These are phyloP conservation scores for Colletotrichum sp. DNA, from an alignment of 2,329 filamentous ascomycete species.

Conservation along the genomic window DNA sequence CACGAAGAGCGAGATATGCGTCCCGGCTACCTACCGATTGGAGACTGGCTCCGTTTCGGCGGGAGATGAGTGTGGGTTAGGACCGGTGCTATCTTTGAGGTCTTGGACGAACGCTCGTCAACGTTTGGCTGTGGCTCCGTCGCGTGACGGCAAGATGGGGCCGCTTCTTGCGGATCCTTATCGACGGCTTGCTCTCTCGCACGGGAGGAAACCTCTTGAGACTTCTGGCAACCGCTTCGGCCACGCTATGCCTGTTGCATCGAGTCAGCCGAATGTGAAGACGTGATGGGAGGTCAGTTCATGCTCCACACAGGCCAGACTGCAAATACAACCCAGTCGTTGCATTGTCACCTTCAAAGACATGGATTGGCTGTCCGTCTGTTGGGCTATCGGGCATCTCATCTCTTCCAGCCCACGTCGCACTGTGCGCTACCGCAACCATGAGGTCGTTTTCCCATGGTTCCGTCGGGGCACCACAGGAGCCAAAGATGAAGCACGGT, in stretches of 20 bases:
- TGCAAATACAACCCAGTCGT: constrained; percentile 2
- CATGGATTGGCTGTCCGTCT: not conserved
- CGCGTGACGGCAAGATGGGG: constrained; percentile 5
- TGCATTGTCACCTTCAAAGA: not conserved
- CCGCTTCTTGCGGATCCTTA: constrained; percentile 10
- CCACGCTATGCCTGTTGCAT: constrained; percentile 1
- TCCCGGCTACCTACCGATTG: constrained; percentile 11
- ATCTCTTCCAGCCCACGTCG: not conserved
- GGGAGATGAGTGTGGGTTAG: constrained; percentile 20
- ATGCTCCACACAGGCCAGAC: not conserved
- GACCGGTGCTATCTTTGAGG: not conserved
- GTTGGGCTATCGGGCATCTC: not conserved
- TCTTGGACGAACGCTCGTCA: not conserved
- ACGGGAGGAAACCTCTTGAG: not conserved
- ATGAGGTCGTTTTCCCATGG: not conserved
- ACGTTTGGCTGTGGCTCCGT: constrained; percentile 8
- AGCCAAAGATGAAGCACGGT: not conserved
- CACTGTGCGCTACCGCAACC: not conserved
- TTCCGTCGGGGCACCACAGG: not conserved
- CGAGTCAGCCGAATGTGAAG: constrained; percentile 11
- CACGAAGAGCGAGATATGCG: constrained; percentile 1
- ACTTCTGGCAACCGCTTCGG: not conserved
- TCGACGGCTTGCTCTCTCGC: not conserved
- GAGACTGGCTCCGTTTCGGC: constrained; percentile 18
- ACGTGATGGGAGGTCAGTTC: constrained; percentile 2